Conservation (phyloP, 495 filamentous ascomycete species). For the Aspergillus carlsbadensis region DNA sequence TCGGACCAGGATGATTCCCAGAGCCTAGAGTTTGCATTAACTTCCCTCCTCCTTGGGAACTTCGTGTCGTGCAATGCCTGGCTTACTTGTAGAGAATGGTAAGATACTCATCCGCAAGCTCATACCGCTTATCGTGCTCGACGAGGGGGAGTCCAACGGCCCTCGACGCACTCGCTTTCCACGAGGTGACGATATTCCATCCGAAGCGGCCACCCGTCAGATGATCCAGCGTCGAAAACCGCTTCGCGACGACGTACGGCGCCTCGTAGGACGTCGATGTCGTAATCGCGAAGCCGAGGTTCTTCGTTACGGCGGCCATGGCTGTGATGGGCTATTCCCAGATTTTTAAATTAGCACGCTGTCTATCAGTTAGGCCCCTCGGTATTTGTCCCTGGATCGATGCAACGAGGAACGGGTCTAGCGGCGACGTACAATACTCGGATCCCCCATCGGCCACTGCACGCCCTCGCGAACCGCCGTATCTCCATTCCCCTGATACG, state of each 20-base stretch:
- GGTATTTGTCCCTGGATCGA: no score
- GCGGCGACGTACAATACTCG: slow-evolving; percentile 46
- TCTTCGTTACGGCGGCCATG: slow-evolving; percentile 50
- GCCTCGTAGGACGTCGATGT: slow-evolving; percentile 56
- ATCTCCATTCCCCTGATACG: slow-evolving; percentile 54
- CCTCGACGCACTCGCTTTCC: slow-evolving; percentile 57
- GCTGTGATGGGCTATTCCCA: slow-evolving; percentile 47
- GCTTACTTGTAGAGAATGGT: slow-evolving; percentile 52
- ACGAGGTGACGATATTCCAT: slow-evolving; percentile 67
- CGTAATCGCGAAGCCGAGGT: slow-evolving; percentile 47
- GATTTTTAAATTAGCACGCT: no score
- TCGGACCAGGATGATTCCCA: slow-evolving; percentile 62
- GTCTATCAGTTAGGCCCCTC: no score
- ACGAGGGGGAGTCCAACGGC: slow-evolving; percentile 51
- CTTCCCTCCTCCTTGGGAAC: no score
- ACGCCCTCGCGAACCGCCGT: slow-evolving; percentile 47
- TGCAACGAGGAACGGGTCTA: no score
- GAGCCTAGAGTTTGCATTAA: no score
- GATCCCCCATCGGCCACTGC: slow-evolving; percentile 59
- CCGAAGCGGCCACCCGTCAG: slow-evolving; percentile 57
- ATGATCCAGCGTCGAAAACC: slow-evolving; percentile 62
- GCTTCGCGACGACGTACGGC: slow-evolving; percentile 56
- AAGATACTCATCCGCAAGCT: slow-evolving; percentile 60
- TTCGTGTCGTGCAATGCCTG: no score
- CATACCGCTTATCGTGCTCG: slow-evolving; percentile 61